Evolutionary conservation across 495 filamentous ascomycete species (phyloP).

Genomic region (Penicillium waksmanii): DNA sequence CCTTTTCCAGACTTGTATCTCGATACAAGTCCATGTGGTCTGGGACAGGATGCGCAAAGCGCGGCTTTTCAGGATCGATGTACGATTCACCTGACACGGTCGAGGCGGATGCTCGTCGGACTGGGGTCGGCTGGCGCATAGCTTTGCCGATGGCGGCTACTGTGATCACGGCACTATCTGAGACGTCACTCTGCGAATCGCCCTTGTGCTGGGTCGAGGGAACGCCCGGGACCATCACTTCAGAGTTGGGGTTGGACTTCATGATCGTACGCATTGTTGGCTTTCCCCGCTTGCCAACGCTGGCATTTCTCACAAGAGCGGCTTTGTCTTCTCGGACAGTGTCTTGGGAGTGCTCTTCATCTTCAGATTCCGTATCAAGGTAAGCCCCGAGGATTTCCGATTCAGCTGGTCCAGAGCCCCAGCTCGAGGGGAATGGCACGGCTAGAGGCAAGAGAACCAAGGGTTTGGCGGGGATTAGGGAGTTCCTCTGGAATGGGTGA

Average conservation of each 20-base stretch:
- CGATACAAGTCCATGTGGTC: slow-evolving; percentile 7
- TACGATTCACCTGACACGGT: slow-evolving; percentile 36
- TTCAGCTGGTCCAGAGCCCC: slow-evolving; percentile 58
- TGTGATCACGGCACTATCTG: not conserved
- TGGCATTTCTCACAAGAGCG: slow-evolving; percentile 74
- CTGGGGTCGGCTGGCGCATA: slow-evolving; percentile 28
- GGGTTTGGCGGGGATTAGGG: slow-evolving; percentile 49
- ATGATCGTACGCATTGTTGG: slow-evolving; percentile 70
- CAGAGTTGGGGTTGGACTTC: slow-evolving; percentile 37
- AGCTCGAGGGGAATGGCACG: slow-evolving; percentile 73
- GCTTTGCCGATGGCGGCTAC: slow-evolving; percentile 20
- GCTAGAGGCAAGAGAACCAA: slow-evolving; percentile 80
- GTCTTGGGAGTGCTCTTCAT: slow-evolving; percentile 39
- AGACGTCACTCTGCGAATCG: not conserved
- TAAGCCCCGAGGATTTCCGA: slow-evolving; percentile 51
- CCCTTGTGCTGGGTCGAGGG: slow-evolving; percentile 4
- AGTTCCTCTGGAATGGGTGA: slow-evolving; percentile 89
- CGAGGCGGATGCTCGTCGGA: slow-evolving; percentile 30
- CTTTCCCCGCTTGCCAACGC: slow-evolving; percentile 73
- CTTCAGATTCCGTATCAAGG: slow-evolving; percentile 42
- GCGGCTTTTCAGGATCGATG: slow-evolving; percentile 42
- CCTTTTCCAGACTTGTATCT: slow-evolving; percentile 29
- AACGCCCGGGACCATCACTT: slow-evolving; percentile 20
- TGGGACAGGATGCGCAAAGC: slow-evolving; percentile 24
- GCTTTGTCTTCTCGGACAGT: slow-evolving; percentile 54